Percentiles rank a stretch among this genome's conserved stretches.
phyloP scores from a whole-genome alignment of 345 rosid species.

The Syzygium jambos region DNA sequence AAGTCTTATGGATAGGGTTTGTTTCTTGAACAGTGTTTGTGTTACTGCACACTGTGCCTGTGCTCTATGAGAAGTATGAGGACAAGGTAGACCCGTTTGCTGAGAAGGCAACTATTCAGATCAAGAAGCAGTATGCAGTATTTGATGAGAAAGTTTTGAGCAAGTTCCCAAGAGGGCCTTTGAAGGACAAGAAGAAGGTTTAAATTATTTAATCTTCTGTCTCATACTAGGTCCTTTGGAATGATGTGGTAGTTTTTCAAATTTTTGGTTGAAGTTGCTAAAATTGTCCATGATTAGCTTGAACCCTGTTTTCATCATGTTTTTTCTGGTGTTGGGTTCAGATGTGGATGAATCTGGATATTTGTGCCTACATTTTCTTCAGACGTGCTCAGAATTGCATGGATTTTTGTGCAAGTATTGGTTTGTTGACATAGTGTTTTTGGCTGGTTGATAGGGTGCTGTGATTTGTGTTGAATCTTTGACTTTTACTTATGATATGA shows the following conservation, averaged over 20 bases:
- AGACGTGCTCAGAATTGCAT: neutral
- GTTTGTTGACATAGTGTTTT: neutral
- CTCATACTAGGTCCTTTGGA: neutral
- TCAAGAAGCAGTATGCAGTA: conserved; percentile 34
- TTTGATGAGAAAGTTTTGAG: conserved; percentile 14
- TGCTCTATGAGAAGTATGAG: conserved; percentile 38
- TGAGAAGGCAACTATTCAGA: conserved; percentile 33
- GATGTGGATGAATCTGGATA: neutral
- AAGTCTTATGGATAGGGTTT: neutral
- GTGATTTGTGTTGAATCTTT: neutral
- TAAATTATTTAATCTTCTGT: neutral
- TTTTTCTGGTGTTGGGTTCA: neutral
- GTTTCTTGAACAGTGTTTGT: conserved; percentile 21
- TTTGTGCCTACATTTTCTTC: neutral
- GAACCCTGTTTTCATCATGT: neutral
- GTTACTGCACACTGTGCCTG: conserved; percentile 26
- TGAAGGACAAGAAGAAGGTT: conserved; percentile 11
- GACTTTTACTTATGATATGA: neutral
- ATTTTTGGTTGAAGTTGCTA: neutral
- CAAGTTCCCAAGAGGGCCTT: conserved; percentile 10
- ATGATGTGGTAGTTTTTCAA: neutral
- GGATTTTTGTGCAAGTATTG: neutral
- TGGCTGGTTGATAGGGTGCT: neutral
- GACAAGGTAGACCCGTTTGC: conserved; percentile 40
- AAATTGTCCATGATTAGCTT: neutral